Evolutionary conservation across 1,284 basidiomycete species (phyloP), one percentile per base, ranked within the genome.

Genomic region (Albatrellus sp.): DNA sequence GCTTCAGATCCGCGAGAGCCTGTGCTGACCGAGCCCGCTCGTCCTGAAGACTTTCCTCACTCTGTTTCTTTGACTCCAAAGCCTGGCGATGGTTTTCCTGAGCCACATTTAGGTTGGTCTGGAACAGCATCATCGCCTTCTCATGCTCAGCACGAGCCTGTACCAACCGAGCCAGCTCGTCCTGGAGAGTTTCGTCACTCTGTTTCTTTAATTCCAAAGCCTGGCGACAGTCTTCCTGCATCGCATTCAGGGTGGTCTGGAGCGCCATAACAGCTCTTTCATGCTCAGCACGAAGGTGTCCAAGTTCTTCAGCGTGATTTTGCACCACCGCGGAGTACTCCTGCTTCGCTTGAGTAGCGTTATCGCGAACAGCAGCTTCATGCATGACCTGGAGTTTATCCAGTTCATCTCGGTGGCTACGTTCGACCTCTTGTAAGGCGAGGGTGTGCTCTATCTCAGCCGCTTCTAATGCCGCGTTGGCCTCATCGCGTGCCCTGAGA

Each of bases 361-460:
- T 45, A 11, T 55, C 51, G 12, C 60, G 56, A 14, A 72, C 52
- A 13, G 58, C 60, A 32, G 58, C 56, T 17, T 66, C 58, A 50
- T 83, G 76, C 1, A 60, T 56, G 11, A 57, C 58, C 53, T 69
- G 69, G 44, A 83, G 57, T 33, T 64, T 58, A 6, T 60, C 56
- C 13, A 75, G 48, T 35, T 80, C 74, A 40, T 70, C 68, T 42
- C 73, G 64, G 50, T 85, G 78, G 14, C 65, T 64, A 41, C 61
- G 67, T 48, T 73, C 70, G 24, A 79, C 52, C 45, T 78, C 76
- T 46, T 69, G 61, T 5, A 86, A 62, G 29, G 74, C 59, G 2
- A 60, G 53, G 2, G 69, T 68, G 44, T 85, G 80, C 50, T 75
- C 72, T 54, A 78, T 72, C 55, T 73, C 68, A 20, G 73, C 60